These are phyloP conservation scores for Steccherinum ochraceum DNA, from an alignment of 768 basidiomycete species.

Conservation along the genomic window DNA sequence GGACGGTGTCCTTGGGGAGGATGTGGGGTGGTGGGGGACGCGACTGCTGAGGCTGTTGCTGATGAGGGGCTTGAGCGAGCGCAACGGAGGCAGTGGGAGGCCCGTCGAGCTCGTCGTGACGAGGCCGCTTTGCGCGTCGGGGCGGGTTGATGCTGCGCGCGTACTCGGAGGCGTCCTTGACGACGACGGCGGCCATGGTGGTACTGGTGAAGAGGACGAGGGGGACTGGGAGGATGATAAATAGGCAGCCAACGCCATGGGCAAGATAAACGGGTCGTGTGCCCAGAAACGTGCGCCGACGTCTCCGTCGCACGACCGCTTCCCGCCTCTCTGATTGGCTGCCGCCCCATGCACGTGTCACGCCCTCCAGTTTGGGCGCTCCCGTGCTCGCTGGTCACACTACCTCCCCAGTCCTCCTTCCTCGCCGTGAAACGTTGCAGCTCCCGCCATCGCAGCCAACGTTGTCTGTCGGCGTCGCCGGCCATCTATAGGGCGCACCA, in stretches of 20 bases:
- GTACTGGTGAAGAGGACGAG: background rate
- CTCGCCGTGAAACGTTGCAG: too few relatives aligned
- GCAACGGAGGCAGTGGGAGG: slow-evolving; percentile 3
- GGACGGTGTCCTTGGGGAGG: slow-evolving; percentile 14
- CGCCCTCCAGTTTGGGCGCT: too few relatives aligned
- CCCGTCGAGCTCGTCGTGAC: slow-evolving; percentile 15
- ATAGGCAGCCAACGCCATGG: slow-evolving; percentile 16
- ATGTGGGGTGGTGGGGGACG: slow-evolving; percentile 12
- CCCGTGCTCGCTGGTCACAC: too few relatives aligned
- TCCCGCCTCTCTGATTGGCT: slow-evolving; percentile 18
- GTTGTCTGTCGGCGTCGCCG: too few relatives aligned
- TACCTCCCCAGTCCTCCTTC: too few relatives aligned
- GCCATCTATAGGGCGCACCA: too few relatives aligned
- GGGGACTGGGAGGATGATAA: slow-evolving; percentile 2
- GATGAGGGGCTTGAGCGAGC: background rate
- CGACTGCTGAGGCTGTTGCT: slow-evolving; percentile 1
- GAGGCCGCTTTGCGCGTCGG: slow-evolving; percentile 37
- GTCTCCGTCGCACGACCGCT: slow-evolving; percentile 24
- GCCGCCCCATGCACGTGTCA: slow-evolving; percentile 19
- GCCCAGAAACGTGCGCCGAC: slow-evolving; percentile 18
- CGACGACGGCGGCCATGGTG: background rate
- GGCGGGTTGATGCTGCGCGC: slow-evolving; percentile 37
- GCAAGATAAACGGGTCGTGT: slow-evolving; percentile 12
- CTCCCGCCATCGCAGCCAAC: too few relatives aligned
- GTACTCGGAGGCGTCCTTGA: slow-evolving; percentile 23